Evolutionary conservation across 768 basidiomycete genomes (phyloP).

Genomic region (Boletellus sp.): DNA sequence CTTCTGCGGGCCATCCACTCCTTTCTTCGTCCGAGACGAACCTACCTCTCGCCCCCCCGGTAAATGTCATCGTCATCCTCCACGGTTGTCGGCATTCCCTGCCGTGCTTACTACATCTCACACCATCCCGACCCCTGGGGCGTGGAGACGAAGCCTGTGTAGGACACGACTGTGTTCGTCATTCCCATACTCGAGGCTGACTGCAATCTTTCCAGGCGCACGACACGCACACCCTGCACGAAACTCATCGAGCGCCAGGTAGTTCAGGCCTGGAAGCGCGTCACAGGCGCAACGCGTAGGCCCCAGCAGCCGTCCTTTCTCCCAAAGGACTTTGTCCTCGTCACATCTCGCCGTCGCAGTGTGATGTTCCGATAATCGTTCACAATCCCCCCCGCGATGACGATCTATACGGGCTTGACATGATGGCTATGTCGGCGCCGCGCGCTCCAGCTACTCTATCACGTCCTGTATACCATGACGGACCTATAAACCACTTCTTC

Average conservation of each 20-base stretch:
- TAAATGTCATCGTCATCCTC: slow-evolving; percentile 6
- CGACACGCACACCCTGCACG: slow-evolving; percentile 32
- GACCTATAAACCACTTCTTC: slow-evolving; percentile 2
- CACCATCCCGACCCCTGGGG: slow-evolving; percentile 24
- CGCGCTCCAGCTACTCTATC: neutral
- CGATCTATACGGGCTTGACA: slow-evolving; percentile 12
- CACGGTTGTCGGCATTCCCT: slow-evolving; percentile 5
- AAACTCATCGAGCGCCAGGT: slow-evolving; percentile 57
- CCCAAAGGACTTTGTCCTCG: slow-evolving; percentile 58
- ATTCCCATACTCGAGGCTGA: neutral
- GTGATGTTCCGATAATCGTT: slow-evolving; percentile 35
- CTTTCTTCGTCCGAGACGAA: slow-evolving; percentile 28
- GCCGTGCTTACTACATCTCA: slow-evolving; percentile 12
- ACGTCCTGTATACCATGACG: neutral
- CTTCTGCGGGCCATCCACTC: slow-evolving; percentile 21
- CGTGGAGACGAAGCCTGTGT: slow-evolving; percentile 25
- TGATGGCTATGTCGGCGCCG: neutral
- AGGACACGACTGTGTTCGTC: neutral
- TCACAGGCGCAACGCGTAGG: slow-evolving; percentile 52
- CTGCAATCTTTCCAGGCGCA: neutral
- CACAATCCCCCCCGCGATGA: too few relatives aligned
- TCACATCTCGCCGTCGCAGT: slow-evolving; percentile 55
- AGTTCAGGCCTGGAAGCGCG: slow-evolving; percentile 56
- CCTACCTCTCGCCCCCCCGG: neutral
- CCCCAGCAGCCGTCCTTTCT: slow-evolving; percentile 50